Evolutionary conservation across 306 rosid species (phyloP).

Genomic region (Cucurbita pepo): DNA sequence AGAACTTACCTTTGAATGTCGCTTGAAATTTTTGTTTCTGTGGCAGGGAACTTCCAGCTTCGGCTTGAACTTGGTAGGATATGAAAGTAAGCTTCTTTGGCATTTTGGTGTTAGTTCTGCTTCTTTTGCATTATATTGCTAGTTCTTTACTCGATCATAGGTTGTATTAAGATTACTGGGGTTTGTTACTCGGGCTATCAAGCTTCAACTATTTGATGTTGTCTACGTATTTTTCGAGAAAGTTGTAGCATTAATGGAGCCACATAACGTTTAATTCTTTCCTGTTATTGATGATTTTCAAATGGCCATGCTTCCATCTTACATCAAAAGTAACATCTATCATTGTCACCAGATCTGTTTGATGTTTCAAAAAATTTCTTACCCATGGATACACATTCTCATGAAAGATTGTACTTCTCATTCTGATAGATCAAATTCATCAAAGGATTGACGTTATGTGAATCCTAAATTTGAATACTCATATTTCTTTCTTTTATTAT

Average conservation of each 20-base stretch:
- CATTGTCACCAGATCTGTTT: not conserved
- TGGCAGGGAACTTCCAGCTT: slow-evolving; percentile 37
- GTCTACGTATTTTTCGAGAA: not conserved
- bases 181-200: not conserved
- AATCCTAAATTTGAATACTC: not conserved
- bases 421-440: not conserved
- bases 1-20: not conserved
- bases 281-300: not conserved
- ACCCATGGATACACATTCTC: not conserved
- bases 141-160: not conserved
- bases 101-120: not conserved
- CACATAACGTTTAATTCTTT: not conserved
- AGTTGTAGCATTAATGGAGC: not conserved
- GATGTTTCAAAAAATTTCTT: not conserved
- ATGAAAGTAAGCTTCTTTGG: slow-evolving; percentile 40
- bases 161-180: not conserved
- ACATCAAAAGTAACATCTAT: not conserved
- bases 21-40: not conserved
- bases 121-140: not conserved
- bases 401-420: not conserved
- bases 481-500: not conserved
- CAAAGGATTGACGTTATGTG: not conserved
- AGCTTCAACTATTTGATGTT: not conserved
- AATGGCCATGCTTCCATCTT: not conserved
- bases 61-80: slow-evolving; percentile 43